phyloP scores from a whole-genome alignment of 2,329 filamentous ascomycete species.

The Aspergillus neotritici region DNA sequence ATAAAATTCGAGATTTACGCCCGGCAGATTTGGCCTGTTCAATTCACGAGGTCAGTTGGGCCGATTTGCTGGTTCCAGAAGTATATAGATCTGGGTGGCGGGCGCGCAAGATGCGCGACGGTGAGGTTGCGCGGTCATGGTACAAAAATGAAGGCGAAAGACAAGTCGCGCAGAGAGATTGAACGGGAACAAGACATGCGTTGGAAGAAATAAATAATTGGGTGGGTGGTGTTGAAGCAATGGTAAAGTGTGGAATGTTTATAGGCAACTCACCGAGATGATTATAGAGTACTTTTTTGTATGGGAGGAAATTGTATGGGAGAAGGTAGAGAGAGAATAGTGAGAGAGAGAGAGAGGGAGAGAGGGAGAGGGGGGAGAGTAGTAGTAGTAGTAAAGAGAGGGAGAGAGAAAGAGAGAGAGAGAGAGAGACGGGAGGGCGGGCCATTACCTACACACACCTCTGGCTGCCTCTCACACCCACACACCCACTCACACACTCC shows the following conservation, averaged over 20 bases:
- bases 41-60: constrained; percentile 6
- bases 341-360: constrained; percentile 26
- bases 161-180: constrained; percentile 11
- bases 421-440: constrained; percentile 18
- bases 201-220: constrained; percentile 17
- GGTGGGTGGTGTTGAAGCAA: constrained; percentile 25
- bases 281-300: constrained; percentile 36
- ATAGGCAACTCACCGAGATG: constrained; percentile 33
- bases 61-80: constrained; percentile 11
- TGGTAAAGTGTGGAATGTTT: constrained; percentile 21
- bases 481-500: constrained; percentile 6
- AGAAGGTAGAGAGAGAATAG: constrained; percentile 21
- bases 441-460: constrained; percentile 15
- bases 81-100: constrained; percentile 14
- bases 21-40: constrained; percentile 11
- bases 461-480: constrained; percentile 3
- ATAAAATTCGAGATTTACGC: constrained; percentile 6
- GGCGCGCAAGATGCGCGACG: constrained; percentile 18
- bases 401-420: constrained; percentile 17
- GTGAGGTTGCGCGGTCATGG: constrained; percentile 17
- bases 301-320: constrained; percentile 30
- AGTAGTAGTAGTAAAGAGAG: constrained; percentile 33
- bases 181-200: constrained; percentile 12
- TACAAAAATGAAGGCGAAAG: constrained; percentile 19
- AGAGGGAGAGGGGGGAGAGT: constrained; percentile 26